phyloP scores from a whole-genome alignment of 192 early-diverging fungal genomes.

The Endogone sp. region DNA sequence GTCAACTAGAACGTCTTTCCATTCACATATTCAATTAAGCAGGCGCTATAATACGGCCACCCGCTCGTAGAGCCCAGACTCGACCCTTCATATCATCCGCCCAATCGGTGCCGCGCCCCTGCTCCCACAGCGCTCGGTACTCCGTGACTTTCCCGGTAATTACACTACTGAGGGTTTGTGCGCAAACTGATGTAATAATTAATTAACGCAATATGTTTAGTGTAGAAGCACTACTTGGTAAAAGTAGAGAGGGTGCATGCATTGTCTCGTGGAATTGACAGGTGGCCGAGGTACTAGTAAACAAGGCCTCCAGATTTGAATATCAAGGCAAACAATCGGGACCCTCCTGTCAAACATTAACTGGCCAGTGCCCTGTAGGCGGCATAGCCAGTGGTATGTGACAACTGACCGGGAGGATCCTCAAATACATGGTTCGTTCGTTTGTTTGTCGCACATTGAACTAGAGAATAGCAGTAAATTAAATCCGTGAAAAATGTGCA shows the following conservation, averaged over 20 bases:
- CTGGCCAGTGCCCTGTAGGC: neutral
- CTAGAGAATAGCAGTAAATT: neutral
- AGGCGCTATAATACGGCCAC: no score
- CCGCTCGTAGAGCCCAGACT: neutral
- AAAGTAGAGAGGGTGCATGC: neutral
- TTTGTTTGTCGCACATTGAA: neutral
- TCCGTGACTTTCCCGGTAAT: neutral
- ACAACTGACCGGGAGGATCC: no score
- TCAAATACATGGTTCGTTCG: neutral
- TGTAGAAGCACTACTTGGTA: no score
- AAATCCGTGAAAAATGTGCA: neutral
- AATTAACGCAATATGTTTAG: neutral
- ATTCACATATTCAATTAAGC: no score
- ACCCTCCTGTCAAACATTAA: neutral
- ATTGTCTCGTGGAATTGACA: neutral
- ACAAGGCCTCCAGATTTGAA: neutral
- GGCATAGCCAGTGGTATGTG: no score
- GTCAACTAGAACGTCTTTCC: no score
- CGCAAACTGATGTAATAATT: neutral
- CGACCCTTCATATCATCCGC: neutral
- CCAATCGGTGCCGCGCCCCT: no score
- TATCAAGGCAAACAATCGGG: neutral
- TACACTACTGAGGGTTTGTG: neutral
- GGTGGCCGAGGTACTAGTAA: neutral
- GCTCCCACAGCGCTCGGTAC: neutral